Evolutionary conservation across 139 green algal genomes (phyloP), one percentile per base, ranked within the genome.

Genomic region (Picochlorum sp.): DNA sequence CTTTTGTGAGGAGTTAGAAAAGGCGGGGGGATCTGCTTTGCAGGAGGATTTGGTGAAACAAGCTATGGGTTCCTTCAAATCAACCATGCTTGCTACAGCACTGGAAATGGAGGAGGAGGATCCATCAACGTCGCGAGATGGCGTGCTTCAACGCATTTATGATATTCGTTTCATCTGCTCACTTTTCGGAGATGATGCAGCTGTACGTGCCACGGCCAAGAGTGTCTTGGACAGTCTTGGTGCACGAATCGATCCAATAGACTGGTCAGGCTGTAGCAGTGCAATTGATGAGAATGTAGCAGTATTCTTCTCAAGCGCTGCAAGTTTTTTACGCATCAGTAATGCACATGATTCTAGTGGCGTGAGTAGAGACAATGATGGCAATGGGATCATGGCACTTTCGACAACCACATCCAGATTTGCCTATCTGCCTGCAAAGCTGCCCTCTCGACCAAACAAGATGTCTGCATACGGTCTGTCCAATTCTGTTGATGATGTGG

Each of bases 261-360:
- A 98, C 69, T 97, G 92, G 94, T 94, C 92, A 23, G 97, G 90
- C 34, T 98, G 97, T 72, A 21, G n/a, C n/a, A 26, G 18, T 21
- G 47, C 16, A 26, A 54, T 54, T 54, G 18, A 54, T 8, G 18
- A 54, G 47, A 54, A 54, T 54, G 47, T 21, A 20, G 47, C 16
- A 21, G 47, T 54, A 20, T 54, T 26, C n/a, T 20, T 15, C 11
- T 21, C 6, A 21, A 54, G n/a, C 24, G 47, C 47, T 1, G 47
- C 18, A 21, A 54, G 16, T 26, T 21, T 54, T 21, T 20, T 41
- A 41, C 34, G 34, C 0, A 41, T 41, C 8, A 41, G 34, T 41
- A 41, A 41, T 41, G 34, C 34, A 11, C 8, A 41, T 41, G 34
- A 41, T 14, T 41, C 34, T 14, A 41, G 34, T 11, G 8, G 34